phyloP scores from a whole-genome alignment of 2,329 filamentous ascomycete genomes.

The Helotiales sp. region DNA sequence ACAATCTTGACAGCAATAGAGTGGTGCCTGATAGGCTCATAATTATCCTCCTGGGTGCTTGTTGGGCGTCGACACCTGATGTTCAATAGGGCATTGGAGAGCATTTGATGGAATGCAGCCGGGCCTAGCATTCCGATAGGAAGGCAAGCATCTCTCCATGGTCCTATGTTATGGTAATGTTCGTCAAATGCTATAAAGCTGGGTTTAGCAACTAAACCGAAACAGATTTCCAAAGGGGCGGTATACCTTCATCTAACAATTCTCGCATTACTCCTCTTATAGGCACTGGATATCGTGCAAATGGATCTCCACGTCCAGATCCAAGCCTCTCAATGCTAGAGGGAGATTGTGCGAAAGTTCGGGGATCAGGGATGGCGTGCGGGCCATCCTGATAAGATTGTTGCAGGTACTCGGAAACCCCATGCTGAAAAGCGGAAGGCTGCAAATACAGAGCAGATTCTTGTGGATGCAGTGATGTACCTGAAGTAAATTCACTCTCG shows the following conservation, averaged over 20 bases:
- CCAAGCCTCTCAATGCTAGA: conserved; percentile 19
- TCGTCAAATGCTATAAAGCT: conserved; percentile 25
- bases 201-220: not conserved
- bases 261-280: conserved; percentile 16
- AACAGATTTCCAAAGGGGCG: not conserved
- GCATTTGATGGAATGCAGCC: conserved; percentile 22
- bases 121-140: conserved; percentile 21
- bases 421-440: not conserved
- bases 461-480: not conserved
- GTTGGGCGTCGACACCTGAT: conserved; percentile 1
- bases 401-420: not conserved
- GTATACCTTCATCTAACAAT: conserved; percentile 26
- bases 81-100: conserved; percentile 25
- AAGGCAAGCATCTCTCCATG: conserved; percentile 25
- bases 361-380: not conserved
- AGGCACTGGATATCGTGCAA: conserved; percentile 25
- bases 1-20: conserved; percentile 20
- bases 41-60: not conserved
- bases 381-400: not conserved
- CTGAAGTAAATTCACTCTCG: not conserved
- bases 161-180: conserved; percentile 18
- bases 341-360: not conserved
- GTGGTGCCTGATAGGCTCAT: conserved; percentile 23
- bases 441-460: not conserved
- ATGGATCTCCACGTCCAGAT: conserved; percentile 26